Conservation (phyloP, 495 filamentous ascomycete species). For the Neurospora sp. region DNA sequence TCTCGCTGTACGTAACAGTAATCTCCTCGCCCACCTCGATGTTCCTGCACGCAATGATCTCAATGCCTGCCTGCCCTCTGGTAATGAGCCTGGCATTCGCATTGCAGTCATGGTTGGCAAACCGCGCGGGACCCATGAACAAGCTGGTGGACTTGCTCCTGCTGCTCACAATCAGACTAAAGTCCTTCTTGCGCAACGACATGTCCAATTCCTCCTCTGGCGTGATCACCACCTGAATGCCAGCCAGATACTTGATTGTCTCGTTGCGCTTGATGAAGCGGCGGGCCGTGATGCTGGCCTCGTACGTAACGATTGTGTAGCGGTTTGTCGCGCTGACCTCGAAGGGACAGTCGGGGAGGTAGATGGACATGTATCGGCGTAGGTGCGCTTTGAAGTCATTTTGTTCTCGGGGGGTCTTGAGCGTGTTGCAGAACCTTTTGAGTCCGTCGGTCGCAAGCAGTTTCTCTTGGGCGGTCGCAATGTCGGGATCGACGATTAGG, state of each 20-base stretch:
- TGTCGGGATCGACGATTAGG: conserved; percentile 65
- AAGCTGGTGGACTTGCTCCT: conserved; percentile 78
- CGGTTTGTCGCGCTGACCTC: conserved; percentile 92
- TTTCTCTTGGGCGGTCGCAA: conserved; percentile 55
- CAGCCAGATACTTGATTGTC: conserved; percentile 79
- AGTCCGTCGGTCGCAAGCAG: conserved; percentile 66
- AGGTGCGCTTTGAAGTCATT: conserved; percentile 82
- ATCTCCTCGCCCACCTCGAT: conserved; percentile 89
- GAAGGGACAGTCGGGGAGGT: conserved; percentile 84
- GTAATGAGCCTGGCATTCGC: conserved; percentile 84
- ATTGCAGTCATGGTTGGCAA: conserved; percentile 95
- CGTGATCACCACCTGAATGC: conserved; percentile 83
- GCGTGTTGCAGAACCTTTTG: conserved; percentile 51
- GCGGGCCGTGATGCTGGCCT: conserved; percentile 81
- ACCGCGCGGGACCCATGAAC: conserved; percentile 89
- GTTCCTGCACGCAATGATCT: conserved; percentile 66
- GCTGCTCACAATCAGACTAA: conserved; percentile 91
- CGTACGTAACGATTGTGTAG: conserved; percentile 82
- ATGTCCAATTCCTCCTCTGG: conserved; percentile 78
- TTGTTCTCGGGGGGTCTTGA: conserved; percentile 68
- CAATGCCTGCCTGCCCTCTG: conserved; percentile 73
- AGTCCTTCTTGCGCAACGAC: conserved; percentile 71
- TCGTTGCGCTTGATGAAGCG: conserved; percentile 68
- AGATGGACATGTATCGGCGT: conserved; percentile 85
- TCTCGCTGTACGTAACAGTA: conserved; percentile 87